Conservation (phyloP, 106 monocot genomes). For the Alisma plantagoaquatica region DNA sequence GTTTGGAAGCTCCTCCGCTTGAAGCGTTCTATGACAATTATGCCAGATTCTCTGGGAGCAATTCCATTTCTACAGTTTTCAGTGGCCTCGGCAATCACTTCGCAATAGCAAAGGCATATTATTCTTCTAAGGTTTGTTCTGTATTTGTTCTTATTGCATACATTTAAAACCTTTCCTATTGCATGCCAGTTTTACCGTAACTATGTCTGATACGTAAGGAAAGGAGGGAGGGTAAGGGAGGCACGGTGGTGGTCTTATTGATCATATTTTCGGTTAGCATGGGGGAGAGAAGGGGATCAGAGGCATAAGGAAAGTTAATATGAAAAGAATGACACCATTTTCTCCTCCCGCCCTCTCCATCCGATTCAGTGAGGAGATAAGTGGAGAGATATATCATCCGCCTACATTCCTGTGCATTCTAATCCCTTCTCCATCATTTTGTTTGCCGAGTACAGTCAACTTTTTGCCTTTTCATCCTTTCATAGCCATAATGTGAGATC, state of each 20-base stretch:
- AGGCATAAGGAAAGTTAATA: too few relatives aligned
- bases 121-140: slow-evolving; percentile 39
- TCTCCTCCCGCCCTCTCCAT: too few relatives aligned
- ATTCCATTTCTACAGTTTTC: slow-evolving; percentile 8
- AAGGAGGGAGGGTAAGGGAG: too few relatives aligned
- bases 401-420: too few relatives aligned
- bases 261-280: too few relatives aligned
- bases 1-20: slow-evolving; percentile 19
- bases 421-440: neutral
- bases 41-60: slow-evolving; percentile 20
- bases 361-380: too few relatives aligned
- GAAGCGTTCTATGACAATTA: slow-evolving; percentile 27
- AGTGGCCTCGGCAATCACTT: slow-evolving; percentile 42
- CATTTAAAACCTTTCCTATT: neutral
- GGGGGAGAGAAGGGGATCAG: too few relatives aligned
- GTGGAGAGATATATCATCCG: too few relatives aligned
- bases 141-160: neutral
- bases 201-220: neutral
- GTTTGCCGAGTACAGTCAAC: neutral
- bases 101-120: slow-evolving; percentile 52
- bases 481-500: neutral
- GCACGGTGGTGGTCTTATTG: too few relatives aligned
- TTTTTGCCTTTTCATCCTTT: neutral
- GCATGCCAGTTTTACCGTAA: neutral
- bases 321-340: too few relatives aligned